Evolutionary conservation across 345 rosid species (phyloP), one percentile per base, ranked within the genome.

Genomic region (Eucalyptus regnans): DNA sequence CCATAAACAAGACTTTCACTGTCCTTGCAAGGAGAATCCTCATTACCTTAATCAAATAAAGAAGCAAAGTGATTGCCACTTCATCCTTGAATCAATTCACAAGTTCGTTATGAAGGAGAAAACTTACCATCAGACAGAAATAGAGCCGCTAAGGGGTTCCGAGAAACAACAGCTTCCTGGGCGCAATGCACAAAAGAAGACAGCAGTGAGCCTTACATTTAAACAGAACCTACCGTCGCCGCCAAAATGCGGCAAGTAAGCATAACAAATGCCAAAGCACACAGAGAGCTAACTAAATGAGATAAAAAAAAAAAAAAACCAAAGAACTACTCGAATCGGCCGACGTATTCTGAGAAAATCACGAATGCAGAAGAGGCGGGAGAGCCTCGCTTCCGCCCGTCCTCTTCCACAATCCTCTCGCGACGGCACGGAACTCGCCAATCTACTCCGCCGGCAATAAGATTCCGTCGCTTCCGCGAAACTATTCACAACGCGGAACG

Each of bases 121-220:
- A 46, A 52, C 2, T 90, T 88, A 97, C 99, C 99, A 93, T 95
- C 94, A 31, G 94, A 91, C 12, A 91, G 22, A 90, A 96, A 95
- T 33, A 95, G 92, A 89, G 97, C 64, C 2, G 98, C 94, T 48
- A 96, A 92, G 41, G 93, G 97, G 92, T 94, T 93, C 88, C 92
- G 92, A 27, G 97, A 93, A 12, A 81, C 87, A 37, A 88, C 89
- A 41, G 91, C 89, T 88, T 91, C 95, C 99, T 95, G 94, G 33
- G 76, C 20, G 18, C 14, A 27, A 66, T 27, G 81, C 76, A 87
- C 80, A 56, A 90, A 87, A 91, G 83, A 41, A 76, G 29, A 76
- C 43, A 18, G 43, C 83, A 37, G 83, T 37, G 83, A 76, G 83
- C 83, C 23, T 0, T 41, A 37, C 23, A 41, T 37, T 37, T 22